Evolutionary conservation across 2,329 filamentous ascomycete species (phyloP), one percentile per base, ranked within the genome.

Genomic region (Trichoderma oligosporum): DNA sequence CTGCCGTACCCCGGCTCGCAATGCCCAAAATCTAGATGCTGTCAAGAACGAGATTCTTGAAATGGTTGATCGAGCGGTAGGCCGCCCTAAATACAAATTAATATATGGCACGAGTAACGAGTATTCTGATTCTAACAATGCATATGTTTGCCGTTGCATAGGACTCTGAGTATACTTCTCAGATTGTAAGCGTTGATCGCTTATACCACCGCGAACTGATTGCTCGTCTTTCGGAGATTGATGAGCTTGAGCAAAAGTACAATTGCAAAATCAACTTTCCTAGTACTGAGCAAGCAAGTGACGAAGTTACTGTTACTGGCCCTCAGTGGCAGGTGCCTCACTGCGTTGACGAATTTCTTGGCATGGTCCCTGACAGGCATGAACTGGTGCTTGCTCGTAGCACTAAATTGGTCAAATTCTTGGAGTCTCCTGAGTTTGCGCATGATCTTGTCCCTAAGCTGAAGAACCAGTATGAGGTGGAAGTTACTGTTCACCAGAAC

Each of bases 201-300:
- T 80, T 99, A 57, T 97, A 97, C 71, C 94, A 99, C 69, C 89
- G 94, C 63, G 91, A 96, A 74, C 84, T 99, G 60, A 88, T 99
- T 70, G 83, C 89, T 59, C 90, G 92, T 59, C 86, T 97, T 62
- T 79, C 83, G 42, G 90, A 97, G 68, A 91, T 99, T 58, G 93
- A 97, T 64, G 90, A 94, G 65, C 81, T 99, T 51, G 94, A 99
- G 78, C 95, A 96, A 80, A 97, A 96, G 76, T 97, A 92, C 88
- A 97, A 97, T 73, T 99, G 94, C 85, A 97, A 97, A 78, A 95
- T 99, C 68, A 89, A 91, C 65, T 99, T 99, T 70, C 94, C 94
- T 7, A 96, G 92, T 75, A 97, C 94, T 8, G 94, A 99, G 72
- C 89, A 95, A 74, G 94, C 94, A 20, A 97, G 93, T 70, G 94